A percentile compares a stretch with the other conserved stretches of the same genome.
These are phyloP conservation scores for Leccinum sublutescens DNA, from an alignment of 768 basidiomycete species.

Conservation along the genomic window DNA sequence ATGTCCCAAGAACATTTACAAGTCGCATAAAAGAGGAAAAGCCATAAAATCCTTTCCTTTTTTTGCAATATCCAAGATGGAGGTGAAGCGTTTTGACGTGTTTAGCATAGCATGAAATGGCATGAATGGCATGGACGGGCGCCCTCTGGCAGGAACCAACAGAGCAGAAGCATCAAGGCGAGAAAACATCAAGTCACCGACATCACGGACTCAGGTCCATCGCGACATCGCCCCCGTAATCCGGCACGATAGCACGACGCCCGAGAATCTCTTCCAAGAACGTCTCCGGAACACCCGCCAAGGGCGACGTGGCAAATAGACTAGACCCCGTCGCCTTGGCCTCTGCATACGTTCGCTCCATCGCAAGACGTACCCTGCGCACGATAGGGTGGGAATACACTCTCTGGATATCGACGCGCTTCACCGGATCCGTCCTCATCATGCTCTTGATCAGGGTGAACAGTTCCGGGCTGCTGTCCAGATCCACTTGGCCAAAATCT, in stretches of 20 bases:
- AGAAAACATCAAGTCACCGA: not conserved
- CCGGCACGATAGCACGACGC: constrained; percentile 11
- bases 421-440: constrained; percentile 70
- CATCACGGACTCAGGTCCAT: constrained; percentile 43
- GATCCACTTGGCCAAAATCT: constrained; percentile 84
- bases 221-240: constrained; percentile 26
- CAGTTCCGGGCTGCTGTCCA: constrained; percentile 64
- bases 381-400: constrained; percentile 67
- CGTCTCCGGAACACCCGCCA: constrained; percentile 56
- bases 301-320: constrained; percentile 58
- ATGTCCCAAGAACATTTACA: constrained; percentile 37
- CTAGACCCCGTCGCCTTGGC: constrained; percentile 35
- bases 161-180: constrained; percentile 2
- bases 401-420: constrained; percentile 54
- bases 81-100: constrained; percentile 1
- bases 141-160: not conserved
- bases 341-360: constrained; percentile 51
- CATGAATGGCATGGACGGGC: not conserved
- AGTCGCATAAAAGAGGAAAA: constrained; percentile 17
- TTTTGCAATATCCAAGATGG: constrained; percentile 22
- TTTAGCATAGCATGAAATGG: not conserved
- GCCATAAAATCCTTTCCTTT: constrained; percentile 6
- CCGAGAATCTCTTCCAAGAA: constrained; percentile 68
- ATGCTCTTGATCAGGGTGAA: constrained; percentile 67
- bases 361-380: constrained; percentile 54